Evolutionary conservation across 495 filamentous ascomycete species (phyloP).

Genomic region (Xylaria curta): DNA sequence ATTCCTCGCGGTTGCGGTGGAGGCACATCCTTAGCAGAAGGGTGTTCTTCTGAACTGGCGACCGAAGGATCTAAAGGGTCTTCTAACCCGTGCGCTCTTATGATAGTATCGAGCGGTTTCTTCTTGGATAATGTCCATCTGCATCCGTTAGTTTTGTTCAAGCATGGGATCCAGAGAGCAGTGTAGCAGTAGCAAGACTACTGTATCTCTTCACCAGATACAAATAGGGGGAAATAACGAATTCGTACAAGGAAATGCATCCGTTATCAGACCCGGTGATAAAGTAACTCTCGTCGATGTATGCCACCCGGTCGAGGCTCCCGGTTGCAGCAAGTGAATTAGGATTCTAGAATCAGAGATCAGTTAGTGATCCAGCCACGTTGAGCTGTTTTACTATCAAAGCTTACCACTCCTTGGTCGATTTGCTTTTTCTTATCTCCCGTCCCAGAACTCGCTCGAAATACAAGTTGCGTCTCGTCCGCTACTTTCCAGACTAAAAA

Average conservation of each 20-base stretch:
- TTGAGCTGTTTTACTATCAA: neutral
- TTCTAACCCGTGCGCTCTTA: slow-evolving; percentile 84
- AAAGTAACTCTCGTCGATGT: slow-evolving; percentile 88
- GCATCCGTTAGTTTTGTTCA: neutral
- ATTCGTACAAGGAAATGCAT: slow-evolving; percentile 64
- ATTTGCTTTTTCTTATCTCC: slow-evolving; percentile 60
- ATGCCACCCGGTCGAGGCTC: slow-evolving; percentile 86
- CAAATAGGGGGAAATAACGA: neutral
- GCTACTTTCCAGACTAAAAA: slow-evolving; percentile 84
- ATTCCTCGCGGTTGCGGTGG: slow-evolving; percentile 82
- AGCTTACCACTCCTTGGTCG: slow-evolving; percentile 27
- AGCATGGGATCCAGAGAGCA: neutral
- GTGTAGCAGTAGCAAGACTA: neutral
- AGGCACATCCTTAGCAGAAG: slow-evolving; percentile 60
- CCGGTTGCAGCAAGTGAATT: slow-evolving; percentile 68
- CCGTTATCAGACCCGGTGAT: slow-evolving; percentile 94
- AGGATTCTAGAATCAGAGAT: slow-evolving; percentile 32
- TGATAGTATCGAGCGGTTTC: slow-evolving; percentile 84
- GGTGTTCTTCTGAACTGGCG: slow-evolving; percentile 70
- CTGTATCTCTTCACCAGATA: neutral
- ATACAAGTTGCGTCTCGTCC: slow-evolving; percentile 93
- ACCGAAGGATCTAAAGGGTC: slow-evolving; percentile 67
- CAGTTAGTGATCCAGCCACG: neutral
- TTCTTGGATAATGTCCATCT: slow-evolving; percentile 88
- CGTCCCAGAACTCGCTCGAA: slow-evolving; percentile 75